phyloP scores from a whole-genome alignment of 768 basidiomycete genomes.

The Lentinula aciculospora region DNA sequence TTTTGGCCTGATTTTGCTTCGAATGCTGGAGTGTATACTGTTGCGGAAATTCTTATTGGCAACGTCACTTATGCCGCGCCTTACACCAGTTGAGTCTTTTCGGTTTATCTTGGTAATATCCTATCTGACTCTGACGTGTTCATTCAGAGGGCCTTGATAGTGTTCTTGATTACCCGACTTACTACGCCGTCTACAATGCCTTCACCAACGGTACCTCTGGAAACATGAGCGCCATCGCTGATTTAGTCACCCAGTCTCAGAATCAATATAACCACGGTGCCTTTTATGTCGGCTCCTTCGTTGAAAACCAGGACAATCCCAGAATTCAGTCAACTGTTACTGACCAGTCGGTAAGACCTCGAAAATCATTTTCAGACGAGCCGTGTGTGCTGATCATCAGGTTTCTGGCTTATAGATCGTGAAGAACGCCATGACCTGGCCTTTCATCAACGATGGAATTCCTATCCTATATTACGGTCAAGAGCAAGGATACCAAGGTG shows the following conservation, averaged over 20 bases:
- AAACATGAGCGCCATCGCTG: conserved; percentile 35
- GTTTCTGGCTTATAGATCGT: conserved; percentile 19
- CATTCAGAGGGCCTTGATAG: conserved; percentile 34
- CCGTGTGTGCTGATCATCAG: background rate
- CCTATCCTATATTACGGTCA: conserved; percentile 71
- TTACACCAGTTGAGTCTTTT: conserved; percentile 29
- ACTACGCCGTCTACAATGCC: conserved; percentile 41
- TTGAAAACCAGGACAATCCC: conserved; percentile 67
- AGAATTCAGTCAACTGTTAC: conserved; percentile 49
- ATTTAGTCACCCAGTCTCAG: conserved; percentile 30
- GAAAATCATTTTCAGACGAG: conserved; percentile 8
- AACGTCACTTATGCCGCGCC: conserved; percentile 24
- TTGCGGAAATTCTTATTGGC: conserved; percentile 46
- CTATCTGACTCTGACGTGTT: background rate
- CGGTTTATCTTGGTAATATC: background rate
- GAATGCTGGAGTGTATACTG: conserved; percentile 63
- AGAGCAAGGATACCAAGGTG: conserved; percentile 60
- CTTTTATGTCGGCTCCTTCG: conserved; percentile 51
- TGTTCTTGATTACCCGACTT: conserved; percentile 58
- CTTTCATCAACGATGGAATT: conserved; percentile 63
- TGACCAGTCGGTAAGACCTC: conserved; percentile 35
- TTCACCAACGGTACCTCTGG: conserved; percentile 44
- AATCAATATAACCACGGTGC: conserved; percentile 31
- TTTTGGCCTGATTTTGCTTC: conserved; percentile 66
- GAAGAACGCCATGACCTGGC: conserved; percentile 58